Conservation (phyloP, 345 rosid species). For the Eucalyptus sideroxylon region DNA sequence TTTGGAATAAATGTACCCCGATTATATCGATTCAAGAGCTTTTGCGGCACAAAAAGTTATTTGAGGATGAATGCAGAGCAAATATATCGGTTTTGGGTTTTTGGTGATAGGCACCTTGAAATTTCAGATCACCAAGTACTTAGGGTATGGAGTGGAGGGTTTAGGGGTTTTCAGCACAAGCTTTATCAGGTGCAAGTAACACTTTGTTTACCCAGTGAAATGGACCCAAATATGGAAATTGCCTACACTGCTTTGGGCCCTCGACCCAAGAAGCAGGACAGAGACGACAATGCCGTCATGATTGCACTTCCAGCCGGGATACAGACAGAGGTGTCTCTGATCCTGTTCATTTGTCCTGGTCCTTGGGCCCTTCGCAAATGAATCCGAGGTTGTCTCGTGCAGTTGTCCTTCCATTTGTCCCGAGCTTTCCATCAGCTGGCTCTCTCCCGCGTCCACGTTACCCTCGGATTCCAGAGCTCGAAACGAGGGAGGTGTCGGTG, state of each 20-base stretch:
- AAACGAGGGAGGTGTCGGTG: background rate
- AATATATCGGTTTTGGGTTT: background rate
- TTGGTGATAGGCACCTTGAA: background rate
- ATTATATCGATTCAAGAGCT: background rate
- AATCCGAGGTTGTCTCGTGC: background rate
- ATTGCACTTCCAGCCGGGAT: background rate
- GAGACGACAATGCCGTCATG: background rate
- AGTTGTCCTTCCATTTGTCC: background rate
- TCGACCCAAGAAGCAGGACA: background rate
- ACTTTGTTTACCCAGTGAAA: background rate
- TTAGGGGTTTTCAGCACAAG: background rate
- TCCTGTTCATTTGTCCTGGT: background rate
- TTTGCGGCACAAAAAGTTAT: background rate
- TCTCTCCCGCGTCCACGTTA: background rate
- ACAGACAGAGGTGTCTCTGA: background rate
- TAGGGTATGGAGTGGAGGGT: background rate
- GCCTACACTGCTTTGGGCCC: background rate
- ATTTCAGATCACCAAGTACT: background rate
- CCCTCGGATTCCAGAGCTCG: background rate
- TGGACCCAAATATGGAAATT: background rate
- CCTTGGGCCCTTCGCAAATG: background rate
- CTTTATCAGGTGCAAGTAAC: background rate
- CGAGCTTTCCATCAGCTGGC: background rate
- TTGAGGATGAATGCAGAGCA: background rate
- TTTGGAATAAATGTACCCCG: accelerated